Evolutionary conservation across 2,329 filamentous ascomycete genomes (phyloP).

Genomic region (Claviceps pusilla): DNA sequence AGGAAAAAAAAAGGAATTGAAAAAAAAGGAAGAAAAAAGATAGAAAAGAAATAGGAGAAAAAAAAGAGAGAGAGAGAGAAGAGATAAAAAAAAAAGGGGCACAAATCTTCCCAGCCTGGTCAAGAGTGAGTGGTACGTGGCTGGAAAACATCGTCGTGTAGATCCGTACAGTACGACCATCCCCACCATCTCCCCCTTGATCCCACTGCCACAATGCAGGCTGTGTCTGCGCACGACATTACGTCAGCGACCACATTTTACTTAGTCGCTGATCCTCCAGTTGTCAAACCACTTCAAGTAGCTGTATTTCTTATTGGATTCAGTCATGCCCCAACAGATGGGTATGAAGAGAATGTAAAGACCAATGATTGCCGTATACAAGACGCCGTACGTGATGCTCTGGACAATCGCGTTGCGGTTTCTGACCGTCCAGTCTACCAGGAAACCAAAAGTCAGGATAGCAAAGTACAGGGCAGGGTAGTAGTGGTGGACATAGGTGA

Average conservation of each 20-base stretch:
- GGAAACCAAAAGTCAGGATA: conserved; percentile 77
- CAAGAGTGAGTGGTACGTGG: background rate
- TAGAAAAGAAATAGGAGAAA: too few relatives aligned
- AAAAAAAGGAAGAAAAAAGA: background rate
- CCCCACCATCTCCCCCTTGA: background rate
- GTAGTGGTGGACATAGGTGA: conserved; percentile 98
- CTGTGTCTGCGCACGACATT: background rate
- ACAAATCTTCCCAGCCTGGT: background rate
- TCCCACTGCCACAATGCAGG: background rate
- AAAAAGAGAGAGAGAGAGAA: background rate
- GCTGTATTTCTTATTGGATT: conserved; percentile 65
- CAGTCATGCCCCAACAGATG: conserved; percentile 93
- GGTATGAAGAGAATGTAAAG: conserved; percentile 84
- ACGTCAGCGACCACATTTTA: conserved; percentile 2
- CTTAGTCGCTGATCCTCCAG: conserved; percentile 65
- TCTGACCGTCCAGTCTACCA: conserved; percentile 67
- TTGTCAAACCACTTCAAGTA: conserved; percentile 87
- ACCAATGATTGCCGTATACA: conserved; percentile 63
- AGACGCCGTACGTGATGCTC: conserved; percentile 51
- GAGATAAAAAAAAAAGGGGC: too few relatives aligned
- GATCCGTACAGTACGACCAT: background rate
- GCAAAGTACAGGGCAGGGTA: conserved; percentile 97
- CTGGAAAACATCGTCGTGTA: background rate
- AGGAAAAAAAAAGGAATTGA: background rate
- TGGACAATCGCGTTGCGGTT: conserved; percentile 49